Conservation (phyloP, 2,329 filamentous ascomycete species). For the Piedraia hortae region DNA sequence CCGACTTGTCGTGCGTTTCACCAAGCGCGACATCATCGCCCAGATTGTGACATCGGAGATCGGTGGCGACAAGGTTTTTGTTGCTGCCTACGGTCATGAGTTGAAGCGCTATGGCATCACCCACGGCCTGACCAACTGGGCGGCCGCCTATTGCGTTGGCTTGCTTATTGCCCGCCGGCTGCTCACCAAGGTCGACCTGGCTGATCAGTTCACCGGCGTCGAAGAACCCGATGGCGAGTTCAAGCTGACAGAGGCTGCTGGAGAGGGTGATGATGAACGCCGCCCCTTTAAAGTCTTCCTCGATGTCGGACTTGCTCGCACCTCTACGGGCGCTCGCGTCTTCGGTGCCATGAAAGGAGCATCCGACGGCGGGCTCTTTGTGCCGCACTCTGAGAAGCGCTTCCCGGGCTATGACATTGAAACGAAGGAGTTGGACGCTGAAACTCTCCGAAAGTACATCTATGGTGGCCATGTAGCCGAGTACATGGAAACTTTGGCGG, state of each 20-base stretch:
- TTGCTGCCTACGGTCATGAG: constrained; percentile 84
- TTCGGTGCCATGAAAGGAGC: constrained; percentile 99
- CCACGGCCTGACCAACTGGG: constrained; percentile 99
- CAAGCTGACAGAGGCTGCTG: constrained; percentile 78
- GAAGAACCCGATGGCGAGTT: constrained; percentile 94
- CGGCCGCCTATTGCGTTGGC: constrained; percentile 86
- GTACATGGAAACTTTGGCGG: constrained; percentile 99
- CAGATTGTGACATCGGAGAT: constrained; percentile 96
- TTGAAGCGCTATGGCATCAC: constrained; percentile 90
- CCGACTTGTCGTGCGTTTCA: constrained; percentile 72
- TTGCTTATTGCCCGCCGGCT: constrained; percentile 90
- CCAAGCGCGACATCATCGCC: constrained; percentile 85
- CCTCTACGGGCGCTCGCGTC: constrained; percentile 93
- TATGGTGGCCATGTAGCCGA: constrained; percentile 92
- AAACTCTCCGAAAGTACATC: constrained; percentile 98
- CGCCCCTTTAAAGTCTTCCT: constrained; percentile 99
- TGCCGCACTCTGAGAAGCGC: constrained; percentile 97
- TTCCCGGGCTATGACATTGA: constrained; percentile 98
- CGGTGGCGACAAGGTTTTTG: constrained; percentile 90
- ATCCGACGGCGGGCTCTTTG: constrained; percentile 85
- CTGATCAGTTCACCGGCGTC: constrained; percentile 79
- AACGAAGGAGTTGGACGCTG: constrained; percentile 88
- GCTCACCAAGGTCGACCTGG: constrained; percentile 87
- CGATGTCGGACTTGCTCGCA: constrained; percentile 89
- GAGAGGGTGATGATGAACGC: constrained; percentile 64